Percentiles rank a stretch among this genome's conserved stretches.
Evolutionary conservation across 306 rosid species (phyloP).

Genomic region (Citrullus colocynthis): DNA sequence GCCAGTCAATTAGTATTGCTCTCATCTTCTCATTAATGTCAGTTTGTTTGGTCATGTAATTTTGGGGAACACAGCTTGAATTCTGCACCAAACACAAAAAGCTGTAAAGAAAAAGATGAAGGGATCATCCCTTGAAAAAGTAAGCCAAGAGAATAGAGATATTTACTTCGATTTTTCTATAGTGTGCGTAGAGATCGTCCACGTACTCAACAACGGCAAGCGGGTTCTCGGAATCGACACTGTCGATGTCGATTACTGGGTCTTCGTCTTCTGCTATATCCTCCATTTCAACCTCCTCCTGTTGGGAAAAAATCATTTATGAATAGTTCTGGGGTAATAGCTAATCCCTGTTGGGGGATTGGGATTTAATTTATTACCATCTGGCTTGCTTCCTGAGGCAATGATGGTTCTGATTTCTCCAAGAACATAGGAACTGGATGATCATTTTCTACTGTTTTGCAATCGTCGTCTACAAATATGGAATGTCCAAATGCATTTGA

Average conservation of each 20-base stretch:
- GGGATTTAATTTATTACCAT: slow-evolving; percentile 29
- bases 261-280: slow-evolving; percentile 42
- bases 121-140: not conserved
- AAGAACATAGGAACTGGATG: slow-evolving; percentile 85
- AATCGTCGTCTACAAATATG: slow-evolving; percentile 69
- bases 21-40: slow-evolving; percentile 98
- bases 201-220: slow-evolving; percentile 77
- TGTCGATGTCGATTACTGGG: slow-evolving; percentile 57
- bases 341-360: not conserved
- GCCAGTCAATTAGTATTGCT: slow-evolving; percentile 92
- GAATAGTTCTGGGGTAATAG: not conserved
- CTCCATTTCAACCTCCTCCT: slow-evolving; percentile 82
- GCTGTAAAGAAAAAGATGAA: not conserved
- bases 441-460: slow-evolving; percentile 37
- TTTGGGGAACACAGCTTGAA: slow-evolving; percentile 43
- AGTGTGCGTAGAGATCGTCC: slow-evolving; percentile 54
- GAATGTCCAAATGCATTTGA: slow-evolving; percentile 48
- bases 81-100: slow-evolving; percentile 32
- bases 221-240: slow-evolving; percentile 45
- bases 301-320: not conserved
- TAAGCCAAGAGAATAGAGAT: not conserved
- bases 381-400: slow-evolving; percentile 30
- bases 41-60: slow-evolving; percentile 55
- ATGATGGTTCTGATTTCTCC: slow-evolving; percentile 35
- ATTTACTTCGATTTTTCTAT: slow-evolving; percentile 67